These are phyloP conservation scores for Colletotrichum liaoningense DNA, from an alignment of 2,329 filamentous ascomycete genomes.

Conservation along the genomic window DNA sequence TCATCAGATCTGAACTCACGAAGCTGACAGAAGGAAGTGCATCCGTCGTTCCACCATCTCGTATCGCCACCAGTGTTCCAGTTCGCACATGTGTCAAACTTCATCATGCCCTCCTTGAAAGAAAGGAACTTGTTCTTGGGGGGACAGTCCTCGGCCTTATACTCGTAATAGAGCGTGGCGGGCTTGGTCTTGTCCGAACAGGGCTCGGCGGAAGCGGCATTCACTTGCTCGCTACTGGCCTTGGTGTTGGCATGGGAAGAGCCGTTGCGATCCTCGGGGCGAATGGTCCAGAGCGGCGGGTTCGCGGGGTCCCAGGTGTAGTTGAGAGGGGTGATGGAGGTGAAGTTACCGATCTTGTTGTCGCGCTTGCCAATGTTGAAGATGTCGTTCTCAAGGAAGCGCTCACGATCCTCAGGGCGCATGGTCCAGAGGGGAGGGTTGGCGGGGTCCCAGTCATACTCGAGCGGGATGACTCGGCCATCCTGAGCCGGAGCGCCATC, in stretches of 20 bases:
- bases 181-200: background rate
- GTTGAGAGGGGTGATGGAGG: background rate
- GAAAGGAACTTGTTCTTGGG: background rate
- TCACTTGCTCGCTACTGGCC: background rate
- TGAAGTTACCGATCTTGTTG: background rate
- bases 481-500: background rate
- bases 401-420: background rate
- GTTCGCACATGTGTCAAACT: background rate
- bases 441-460: background rate
- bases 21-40: background rate
- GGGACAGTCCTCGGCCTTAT: background rate
- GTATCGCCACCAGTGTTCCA: background rate
- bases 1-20: background rate
- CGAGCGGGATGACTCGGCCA: background rate
- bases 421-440: slow-evolving; percentile 3
- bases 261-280: background rate
- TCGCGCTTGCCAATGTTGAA: background rate
- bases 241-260: background rate
- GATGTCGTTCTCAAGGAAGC: background rate
- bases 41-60: rapidly evolving
- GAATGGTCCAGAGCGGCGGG: slow-evolving; percentile 1
- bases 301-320: background rate
- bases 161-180: background rate
- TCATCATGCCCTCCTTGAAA: background rate
- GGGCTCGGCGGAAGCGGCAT: background rate